Percentiles rank a stretch among this genome's conserved stretches.
Conservation (phyloP, 768 basidiomycete genomes). For the Leccinum variicolor region DNA sequence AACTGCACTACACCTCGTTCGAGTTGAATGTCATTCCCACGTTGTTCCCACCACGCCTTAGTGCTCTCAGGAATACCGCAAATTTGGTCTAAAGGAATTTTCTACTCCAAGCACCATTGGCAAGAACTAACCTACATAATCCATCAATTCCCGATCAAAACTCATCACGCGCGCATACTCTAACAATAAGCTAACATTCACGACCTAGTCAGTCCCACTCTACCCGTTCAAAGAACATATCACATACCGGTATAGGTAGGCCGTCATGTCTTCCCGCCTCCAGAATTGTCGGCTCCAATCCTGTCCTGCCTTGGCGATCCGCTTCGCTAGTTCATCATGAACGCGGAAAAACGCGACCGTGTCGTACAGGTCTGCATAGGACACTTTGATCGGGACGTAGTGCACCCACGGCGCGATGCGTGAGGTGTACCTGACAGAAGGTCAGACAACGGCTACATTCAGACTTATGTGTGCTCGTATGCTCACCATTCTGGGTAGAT, state of each 20-base stretch:
- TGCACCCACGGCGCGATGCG: conserved; percentile 68
- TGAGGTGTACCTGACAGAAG: conserved; percentile 44
- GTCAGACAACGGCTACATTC: background rate
- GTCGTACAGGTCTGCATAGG: conserved; percentile 68
- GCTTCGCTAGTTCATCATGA: conserved; percentile 56
- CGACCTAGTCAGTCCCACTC: background rate
- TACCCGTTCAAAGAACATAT: fast-evolving
- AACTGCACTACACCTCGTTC: too few relatives aligned
- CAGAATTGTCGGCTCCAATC: conserved; percentile 57
- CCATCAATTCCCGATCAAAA: conserved; percentile 42
- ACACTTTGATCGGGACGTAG: conserved; percentile 66
- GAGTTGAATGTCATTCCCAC: too few relatives aligned
- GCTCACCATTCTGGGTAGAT: conserved; percentile 71
- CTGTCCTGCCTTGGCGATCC: conserved; percentile 54
- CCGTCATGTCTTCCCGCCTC: conserved; percentile 57
- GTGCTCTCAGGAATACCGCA: too few relatives aligned
- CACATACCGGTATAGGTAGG: conserved; percentile 55
- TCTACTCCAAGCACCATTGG: background rate
- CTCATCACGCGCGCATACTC: conserved; percentile 56
- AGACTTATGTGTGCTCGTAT: too few relatives aligned
- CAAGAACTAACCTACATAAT: conserved; percentile 21
- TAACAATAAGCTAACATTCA: conserved; percentile 40
- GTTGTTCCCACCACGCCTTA: too few relatives aligned
- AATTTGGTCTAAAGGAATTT: too few relatives aligned
- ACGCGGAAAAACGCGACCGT: conserved; percentile 68